Evolutionary conservation across 1,139 yeast species (phyloP), one percentile per base, ranked within the genome.

Genomic region (Yamadazyma siamensis): DNA sequence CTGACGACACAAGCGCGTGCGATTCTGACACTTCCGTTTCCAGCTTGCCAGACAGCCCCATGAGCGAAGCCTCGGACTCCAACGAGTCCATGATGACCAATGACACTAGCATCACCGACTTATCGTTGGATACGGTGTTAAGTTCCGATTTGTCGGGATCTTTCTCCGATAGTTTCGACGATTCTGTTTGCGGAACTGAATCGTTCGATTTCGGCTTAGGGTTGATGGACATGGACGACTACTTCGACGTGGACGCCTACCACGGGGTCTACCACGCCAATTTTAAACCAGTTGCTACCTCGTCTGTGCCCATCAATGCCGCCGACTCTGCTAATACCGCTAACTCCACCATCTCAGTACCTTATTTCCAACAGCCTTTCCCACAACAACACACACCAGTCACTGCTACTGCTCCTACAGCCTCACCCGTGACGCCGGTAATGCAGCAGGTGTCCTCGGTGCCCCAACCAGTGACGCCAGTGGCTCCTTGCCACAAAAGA

Each of bases 401-500:
- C 6, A 7, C 4, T 5, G 4, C 26, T 13, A 16, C 18, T 11
- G 4, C 9, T n/a, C 16, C 9, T 4, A 7, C 7, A 10, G 20
- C 20, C 7, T 7, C 7, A 18, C 20, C 20, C 7, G 10, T 18
- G 9, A 35, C 45, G 15, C 45, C 47, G 10, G 37, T 33, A 23
- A n/a, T n/a, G n/a, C n/a, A n/a, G n/a, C 20, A 18, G 10, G 7
- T 4, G 5, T 11, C 21, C 15, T 13, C 13, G 13, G 6, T 16
- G 6, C 8, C 6, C 13, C 10, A 15, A 8, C 11, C 14, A 18
- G 6, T 19, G 19, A 6, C 17, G 10, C 6, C 27, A 16, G 24
- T 30, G 14, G 22, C 36, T 23, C n/a, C n/a, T n/a, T n/a, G n/a
- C n/a, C 44, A 41, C 14, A 51, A 49, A 35, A 50, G 61, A 42